These are phyloP conservation scores for Beta corolliflora DNA, from an alignment of 179 eudicot genomes.

Conservation along the genomic window DNA sequence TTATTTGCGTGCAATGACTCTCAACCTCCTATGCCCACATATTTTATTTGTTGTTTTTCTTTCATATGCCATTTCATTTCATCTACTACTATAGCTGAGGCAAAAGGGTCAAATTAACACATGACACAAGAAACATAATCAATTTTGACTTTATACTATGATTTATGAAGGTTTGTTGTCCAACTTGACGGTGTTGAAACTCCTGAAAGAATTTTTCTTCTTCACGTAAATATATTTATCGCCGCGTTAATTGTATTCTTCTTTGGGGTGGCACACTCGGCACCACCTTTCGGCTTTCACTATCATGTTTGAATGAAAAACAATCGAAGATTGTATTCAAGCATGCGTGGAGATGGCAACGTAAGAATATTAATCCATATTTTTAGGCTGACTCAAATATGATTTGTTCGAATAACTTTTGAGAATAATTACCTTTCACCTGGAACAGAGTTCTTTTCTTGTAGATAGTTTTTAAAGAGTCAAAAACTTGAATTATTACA, in stretches of 20 bases:
- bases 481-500: too few relatives aligned
- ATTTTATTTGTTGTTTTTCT: background rate
- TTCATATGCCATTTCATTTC: background rate
- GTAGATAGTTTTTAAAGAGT: too few relatives aligned
- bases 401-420: too few relatives aligned
- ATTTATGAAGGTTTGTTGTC: background rate
- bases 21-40: background rate
- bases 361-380: too few relatives aligned
- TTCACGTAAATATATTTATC: background rate
- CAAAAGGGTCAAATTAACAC: background rate
- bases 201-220: slow-evolving; percentile 5
- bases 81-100: background rate
- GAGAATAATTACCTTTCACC: too few relatives aligned
- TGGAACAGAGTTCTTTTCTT: too few relatives aligned
- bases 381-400: too few relatives aligned
- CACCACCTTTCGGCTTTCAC: too few relatives aligned
- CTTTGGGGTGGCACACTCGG: background rate
- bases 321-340: too few relatives aligned
- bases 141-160: background rate
- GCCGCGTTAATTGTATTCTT: background rate
- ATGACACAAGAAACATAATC: background rate
- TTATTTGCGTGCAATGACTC: background rate
- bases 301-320: too few relatives aligned
- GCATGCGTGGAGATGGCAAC: too few relatives aligned
- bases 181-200: background rate